Evolutionary conservation across 495 filamentous ascomycete species (phyloP).

Genomic region (Hypoxylon perforatum): DNA sequence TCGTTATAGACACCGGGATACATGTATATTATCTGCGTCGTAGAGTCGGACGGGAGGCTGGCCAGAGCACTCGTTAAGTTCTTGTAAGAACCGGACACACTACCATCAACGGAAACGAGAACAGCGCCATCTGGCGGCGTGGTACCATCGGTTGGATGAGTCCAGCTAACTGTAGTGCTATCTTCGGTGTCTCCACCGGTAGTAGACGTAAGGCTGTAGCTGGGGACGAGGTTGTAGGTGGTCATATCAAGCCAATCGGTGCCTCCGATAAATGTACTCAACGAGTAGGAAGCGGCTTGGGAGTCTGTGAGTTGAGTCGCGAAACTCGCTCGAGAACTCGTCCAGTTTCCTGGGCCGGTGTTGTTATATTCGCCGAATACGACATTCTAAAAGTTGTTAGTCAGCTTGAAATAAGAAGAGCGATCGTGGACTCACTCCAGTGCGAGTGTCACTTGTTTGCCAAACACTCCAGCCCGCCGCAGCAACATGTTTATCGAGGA

Average conservation of each 20-base stretch:
- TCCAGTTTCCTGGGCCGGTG: not conserved
- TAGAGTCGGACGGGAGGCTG: not conserved
- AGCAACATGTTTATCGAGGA: not conserved
- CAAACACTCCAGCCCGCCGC: not conserved
- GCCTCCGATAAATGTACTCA: not conserved
- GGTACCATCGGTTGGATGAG: not conserved
- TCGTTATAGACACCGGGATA: conserved; percentile 65
- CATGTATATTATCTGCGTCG: conserved; percentile 64
- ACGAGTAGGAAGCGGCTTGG: not conserved
- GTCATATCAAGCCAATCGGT: not conserved
- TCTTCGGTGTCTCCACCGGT: no score
- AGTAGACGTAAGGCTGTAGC: not conserved
- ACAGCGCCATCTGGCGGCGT: not conserved
- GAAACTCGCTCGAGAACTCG: not conserved
- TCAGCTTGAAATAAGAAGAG: not conserved
- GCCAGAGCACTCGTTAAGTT: not conserved
- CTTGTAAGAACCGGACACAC: not conserved
- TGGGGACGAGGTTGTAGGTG: not conserved
- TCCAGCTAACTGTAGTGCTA: no score
- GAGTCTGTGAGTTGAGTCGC: not conserved
- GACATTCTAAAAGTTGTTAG: not conserved
- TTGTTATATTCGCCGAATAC: not conserved
- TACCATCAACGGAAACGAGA: not conserved
- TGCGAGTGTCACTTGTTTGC: not conserved
- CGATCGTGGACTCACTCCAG: not conserved